These are phyloP conservation scores for Pseudogymnoascus destructans DNA, from an alignment of 2,329 filamentous ascomycete genomes.

Conservation along the genomic window DNA sequence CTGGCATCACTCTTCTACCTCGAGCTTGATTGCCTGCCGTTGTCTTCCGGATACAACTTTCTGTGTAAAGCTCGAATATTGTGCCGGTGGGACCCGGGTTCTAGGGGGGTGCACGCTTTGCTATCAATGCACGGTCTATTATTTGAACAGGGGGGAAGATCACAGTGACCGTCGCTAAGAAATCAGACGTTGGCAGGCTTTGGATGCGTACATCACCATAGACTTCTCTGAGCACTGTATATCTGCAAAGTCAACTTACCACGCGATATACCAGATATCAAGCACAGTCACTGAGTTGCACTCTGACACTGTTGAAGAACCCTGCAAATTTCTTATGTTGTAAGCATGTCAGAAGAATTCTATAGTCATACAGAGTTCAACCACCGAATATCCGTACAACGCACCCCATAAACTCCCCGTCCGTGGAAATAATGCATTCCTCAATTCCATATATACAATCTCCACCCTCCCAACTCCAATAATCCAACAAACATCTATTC, in stretches of 20 bases:
- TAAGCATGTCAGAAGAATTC: not conserved
- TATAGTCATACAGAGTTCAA: not conserved
- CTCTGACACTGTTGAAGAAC: not conserved
- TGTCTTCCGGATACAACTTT: not conserved
- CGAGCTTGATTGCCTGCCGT: constrained; percentile 6
- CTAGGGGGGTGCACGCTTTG: not conserved
- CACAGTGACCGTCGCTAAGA: too few species aligned
- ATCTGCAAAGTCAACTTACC: too few species aligned
- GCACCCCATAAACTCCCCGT: not conserved
- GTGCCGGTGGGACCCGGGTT: not conserved
- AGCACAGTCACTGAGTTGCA: not conserved
- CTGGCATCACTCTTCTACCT: constrained; percentile 12
- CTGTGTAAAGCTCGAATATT: not conserved
- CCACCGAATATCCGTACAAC: not conserved
- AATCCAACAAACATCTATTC: not conserved
- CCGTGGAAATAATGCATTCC: not conserved
- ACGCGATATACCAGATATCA: not conserved
- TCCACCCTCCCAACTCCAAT: not conserved
- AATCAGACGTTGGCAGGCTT: not conserved
- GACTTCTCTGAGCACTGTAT: not conserved
- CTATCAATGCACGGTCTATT: too few species aligned
- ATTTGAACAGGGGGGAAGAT: too few species aligned
- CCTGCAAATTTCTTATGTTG: not conserved
- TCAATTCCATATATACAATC: not conserved
- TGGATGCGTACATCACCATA: not conserved